Conservation (phyloP, 306 rosid genomes). For the Biancaea sappan region DNA sequence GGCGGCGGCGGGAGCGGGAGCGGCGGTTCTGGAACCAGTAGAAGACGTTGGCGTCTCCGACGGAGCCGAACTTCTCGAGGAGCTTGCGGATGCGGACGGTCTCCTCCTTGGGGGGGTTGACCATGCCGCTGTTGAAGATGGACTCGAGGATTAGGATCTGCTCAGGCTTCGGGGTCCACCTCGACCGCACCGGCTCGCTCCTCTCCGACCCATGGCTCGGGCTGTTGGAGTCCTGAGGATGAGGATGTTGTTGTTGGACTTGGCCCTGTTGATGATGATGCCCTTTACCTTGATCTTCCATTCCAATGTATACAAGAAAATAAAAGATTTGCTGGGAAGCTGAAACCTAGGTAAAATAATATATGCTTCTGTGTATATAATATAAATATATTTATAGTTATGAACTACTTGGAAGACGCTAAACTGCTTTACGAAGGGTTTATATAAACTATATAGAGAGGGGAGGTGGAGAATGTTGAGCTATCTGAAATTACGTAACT, state of each 20-base stretch:
- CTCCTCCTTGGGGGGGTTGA: slow-evolving; percentile 90
- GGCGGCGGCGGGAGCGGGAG: slow-evolving; percentile 96
- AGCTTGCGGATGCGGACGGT: slow-evolving; percentile 79
- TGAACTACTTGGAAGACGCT: slow-evolving; percentile 36
- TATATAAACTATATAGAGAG: no score
- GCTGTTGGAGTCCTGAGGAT: slow-evolving; percentile 46
- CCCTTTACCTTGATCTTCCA: slow-evolving; percentile 57
- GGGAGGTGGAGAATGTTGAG: slow-evolving; percentile 23
- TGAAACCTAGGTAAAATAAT: slow-evolving; percentile 49
- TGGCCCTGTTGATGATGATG: no score
- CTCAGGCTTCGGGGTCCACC: slow-evolving; percentile 96
- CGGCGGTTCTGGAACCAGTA: slow-evolving; percentile 99
- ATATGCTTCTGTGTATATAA: neutral
- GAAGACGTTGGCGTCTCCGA: slow-evolving; percentile 94
- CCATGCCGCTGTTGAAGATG: slow-evolving; percentile 99
- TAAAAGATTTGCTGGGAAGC: slow-evolving; percentile 36
- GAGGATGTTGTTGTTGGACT: no score
- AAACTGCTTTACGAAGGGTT: slow-evolving; percentile 33
- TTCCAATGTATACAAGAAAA: slow-evolving; percentile 26
- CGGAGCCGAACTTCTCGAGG: slow-evolving; percentile 86
- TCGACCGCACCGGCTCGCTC: slow-evolving; percentile 81
- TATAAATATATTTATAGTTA: neutral
- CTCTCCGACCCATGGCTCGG: slow-evolving; percentile 52
- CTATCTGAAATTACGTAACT: slow-evolving; percentile 18
- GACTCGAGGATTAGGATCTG: slow-evolving; percentile 91